Evolutionary conservation across 140 eudicot genomes (phyloP), one percentile per base, ranked within the genome.

Genomic region (Bidens hawaiensis): DNA sequence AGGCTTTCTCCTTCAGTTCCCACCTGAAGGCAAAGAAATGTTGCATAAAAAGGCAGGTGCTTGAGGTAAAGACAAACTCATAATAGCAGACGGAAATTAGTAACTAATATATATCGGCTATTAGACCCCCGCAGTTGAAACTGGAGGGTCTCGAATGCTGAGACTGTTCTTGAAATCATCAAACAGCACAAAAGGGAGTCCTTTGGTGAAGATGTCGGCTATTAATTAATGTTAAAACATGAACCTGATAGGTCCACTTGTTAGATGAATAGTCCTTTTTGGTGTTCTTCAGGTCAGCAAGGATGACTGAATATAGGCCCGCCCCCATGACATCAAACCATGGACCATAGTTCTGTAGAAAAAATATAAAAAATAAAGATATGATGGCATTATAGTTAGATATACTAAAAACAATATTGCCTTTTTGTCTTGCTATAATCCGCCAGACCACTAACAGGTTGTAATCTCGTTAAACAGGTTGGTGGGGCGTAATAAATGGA

Each of bases 261-360:
- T 52, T 60, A 15, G 79, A 76, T 28, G 93, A 83, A 73, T 76
- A 77, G 69, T 70, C 79, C 50, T 76, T 25, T 74, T 81, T 78
- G 4, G 59, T 23, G 38, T 69, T 71, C 24, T 54, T 67, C 13
- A 81, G 79, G 71, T 75, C 93, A 22, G 61, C 33, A 23, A 87
- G 70, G 43, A 68, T 61, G 56, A 87, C 88, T 0, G 95, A 78
- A 62, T 75, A 78, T 38, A 87, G 17, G 19, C 95, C 95, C 18
- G 95, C 86, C 47, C 93, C 93, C 75, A 70, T 60, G 33, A 81
- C 71, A 75, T 87, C 95, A 19, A 87, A 87, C 95, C 95, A 87
- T 45, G 95, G 95, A 34, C 95, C 93, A 65, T 81, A 87, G 83
- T 87, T 87, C 95, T 87, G 82, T n/a, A 73, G 21, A 40, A 49